Evolutionary conservation across 1,139 yeast genomes (phyloP).

Genomic region (Insectozyma bohioensis): DNA sequence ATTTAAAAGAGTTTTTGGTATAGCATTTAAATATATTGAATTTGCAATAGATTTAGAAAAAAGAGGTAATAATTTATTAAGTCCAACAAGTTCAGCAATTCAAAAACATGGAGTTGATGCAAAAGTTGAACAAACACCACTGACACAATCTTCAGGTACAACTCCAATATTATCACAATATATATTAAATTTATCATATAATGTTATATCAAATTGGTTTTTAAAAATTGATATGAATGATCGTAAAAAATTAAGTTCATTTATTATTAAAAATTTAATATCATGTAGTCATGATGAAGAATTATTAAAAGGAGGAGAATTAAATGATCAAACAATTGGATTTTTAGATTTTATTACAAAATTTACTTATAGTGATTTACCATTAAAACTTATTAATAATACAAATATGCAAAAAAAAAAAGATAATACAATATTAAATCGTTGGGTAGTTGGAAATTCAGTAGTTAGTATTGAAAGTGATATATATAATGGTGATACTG

Average conservation of each 20-base stretch:
- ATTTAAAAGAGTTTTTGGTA: slow-evolving; percentile 76
- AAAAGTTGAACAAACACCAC: slow-evolving; percentile 43
- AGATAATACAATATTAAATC: slow-evolving; percentile 29
- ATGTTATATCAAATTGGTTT: slow-evolving; percentile 73
- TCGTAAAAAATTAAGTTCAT: slow-evolving; percentile 60
- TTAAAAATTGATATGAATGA: slow-evolving; percentile 60
- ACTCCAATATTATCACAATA: slow-evolving; percentile 58
- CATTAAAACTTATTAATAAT: slow-evolving; percentile 43
- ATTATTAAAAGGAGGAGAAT: slow-evolving; percentile 16
- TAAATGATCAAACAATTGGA: slow-evolving; percentile 58
- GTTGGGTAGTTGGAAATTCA: slow-evolving; percentile 66
- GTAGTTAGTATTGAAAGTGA: slow-evolving; percentile 60
- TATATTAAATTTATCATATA: slow-evolving; percentile 62
- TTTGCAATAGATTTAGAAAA: slow-evolving; percentile 56
- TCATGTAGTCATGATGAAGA: slow-evolving; percentile 30
- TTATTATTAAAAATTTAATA: slow-evolving; percentile 58
- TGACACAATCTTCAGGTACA: slow-evolving; percentile 45
- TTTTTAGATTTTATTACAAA: slow-evolving; percentile 67
- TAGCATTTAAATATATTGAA: slow-evolving; percentile 77
- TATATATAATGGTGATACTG: slow-evolving; percentile 51
- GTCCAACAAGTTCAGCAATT: slow-evolving; percentile 8
- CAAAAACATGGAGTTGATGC: slow-evolving; percentile 47
- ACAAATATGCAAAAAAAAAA: slow-evolving; percentile 13
- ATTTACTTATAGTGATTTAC: slow-evolving; percentile 66
- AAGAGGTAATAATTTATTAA: slow-evolving; percentile 13